These are phyloP conservation scores for Amesomyces nigricolor DNA, from an alignment of 2,329 filamentous ascomycete species.

Conservation along the genomic window DNA sequence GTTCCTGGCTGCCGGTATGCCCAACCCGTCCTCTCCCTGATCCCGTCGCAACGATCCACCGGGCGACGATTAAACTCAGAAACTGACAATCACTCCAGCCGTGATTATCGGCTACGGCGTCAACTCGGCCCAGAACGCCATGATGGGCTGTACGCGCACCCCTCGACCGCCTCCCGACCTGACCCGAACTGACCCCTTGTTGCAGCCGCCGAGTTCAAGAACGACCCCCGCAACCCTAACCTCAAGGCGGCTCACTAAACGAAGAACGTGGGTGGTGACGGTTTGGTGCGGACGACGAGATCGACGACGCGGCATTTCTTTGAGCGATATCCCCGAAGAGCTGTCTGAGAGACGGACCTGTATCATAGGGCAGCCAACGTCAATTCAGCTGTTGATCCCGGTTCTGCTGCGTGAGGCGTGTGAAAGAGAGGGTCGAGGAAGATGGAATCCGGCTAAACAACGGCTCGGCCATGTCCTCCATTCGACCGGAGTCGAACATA, in stretches of 20 bases:
- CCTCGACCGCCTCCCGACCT: background rate
- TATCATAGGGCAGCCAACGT: slow-evolving; percentile 37
- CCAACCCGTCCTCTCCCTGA: slow-evolving; percentile 4
- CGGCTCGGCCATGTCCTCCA: too few relatives aligned
- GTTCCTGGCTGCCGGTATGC: slow-evolving; percentile 92
- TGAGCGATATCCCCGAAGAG: slow-evolving; percentile 20
- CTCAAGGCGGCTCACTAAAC: slow-evolving; percentile 44
- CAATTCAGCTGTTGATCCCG: slow-evolving; percentile 25
- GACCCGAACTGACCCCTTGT: slow-evolving; percentile 16
- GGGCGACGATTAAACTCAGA: background rate
- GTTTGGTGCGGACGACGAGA: slow-evolving; percentile 23
- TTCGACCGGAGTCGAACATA: background rate
- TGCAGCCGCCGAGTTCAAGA: slow-evolving; percentile 88
- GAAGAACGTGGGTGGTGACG: slow-evolving; percentile 17
- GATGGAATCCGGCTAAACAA: background rate
- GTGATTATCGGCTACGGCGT: slow-evolving; percentile 84
- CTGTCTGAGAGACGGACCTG: slow-evolving; percentile 30
- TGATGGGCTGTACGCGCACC: slow-evolving; percentile 64
- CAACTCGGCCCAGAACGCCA: slow-evolving; percentile 72
- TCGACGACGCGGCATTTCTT: slow-evolving; percentile 17
- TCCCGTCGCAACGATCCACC: background rate
- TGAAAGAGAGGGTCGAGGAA: background rate
- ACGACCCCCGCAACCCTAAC: slow-evolving; percentile 85
- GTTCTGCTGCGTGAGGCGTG: slow-evolving; percentile 6
- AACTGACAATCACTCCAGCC: slow-evolving; percentile 45